Base-by-base conservation (phyloP, 257 asterid species). In the Nicotiana undulata region DNA sequence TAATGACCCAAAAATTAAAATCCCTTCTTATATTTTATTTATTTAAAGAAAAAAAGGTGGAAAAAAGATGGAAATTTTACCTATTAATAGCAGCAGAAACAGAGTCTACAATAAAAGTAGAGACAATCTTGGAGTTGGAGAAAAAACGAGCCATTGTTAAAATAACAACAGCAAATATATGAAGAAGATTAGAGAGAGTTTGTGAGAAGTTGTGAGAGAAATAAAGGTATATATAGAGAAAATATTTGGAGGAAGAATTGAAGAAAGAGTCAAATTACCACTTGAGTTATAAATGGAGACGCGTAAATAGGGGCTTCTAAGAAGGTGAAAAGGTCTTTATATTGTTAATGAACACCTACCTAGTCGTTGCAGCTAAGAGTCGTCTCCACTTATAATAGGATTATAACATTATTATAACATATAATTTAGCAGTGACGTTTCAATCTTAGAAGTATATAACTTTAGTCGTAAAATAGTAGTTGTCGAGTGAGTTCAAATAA, bases 131-230 rank as follows among this genome's bases (percentile, higher is more conserved):
- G 9, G 82, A 86, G 81, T 59, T 74, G 55, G 81, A 56, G 79
- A 85, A 77, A 64, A 68, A 85, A 76, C 76, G 82, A 86, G 91
- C 89, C 88, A 88, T 86, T 58, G 40, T 67, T n/a, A 40, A 6
- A n/a, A 0, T 6, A 52, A 29, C 6, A 8, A 58, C 8, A 59
- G 0, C 5, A 18, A 0, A 28, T 63, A 1, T 17, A 17, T 22
- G 81, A 49, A 16, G 24, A 79, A 17, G 4, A 12, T 4, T 4
- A 4, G 2, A 18, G 4, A 5, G 28, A 18, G 18, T 20, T 58
- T 22, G 16, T 22, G 66, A 61, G 24, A 55, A 68, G 1, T 5
- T 44, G 13, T 51, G 28, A 0, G 0, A 18, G 28, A 18, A 61
- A 18, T 15, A 31, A 22, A 51, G 66, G 46, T 75, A 79, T 22